Conservation (phyloP, 1,284 basidiomycete species). For the Wallemia ichthyophaga region DNA sequence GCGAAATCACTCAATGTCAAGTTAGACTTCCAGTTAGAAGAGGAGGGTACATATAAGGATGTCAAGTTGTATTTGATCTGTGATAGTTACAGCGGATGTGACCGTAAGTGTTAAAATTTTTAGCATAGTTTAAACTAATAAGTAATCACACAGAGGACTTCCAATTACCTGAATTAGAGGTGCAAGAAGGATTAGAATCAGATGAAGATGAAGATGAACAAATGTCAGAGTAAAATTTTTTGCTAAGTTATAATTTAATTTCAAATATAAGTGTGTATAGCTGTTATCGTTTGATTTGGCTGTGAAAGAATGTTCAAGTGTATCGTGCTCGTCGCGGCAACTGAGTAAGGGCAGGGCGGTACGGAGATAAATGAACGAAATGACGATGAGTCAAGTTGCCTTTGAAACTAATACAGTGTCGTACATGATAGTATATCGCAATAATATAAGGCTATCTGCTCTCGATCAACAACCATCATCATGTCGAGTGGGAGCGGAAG, state of each 20-base stretch:
- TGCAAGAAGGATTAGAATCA: constrained; percentile 10
- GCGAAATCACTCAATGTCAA: constrained; percentile 44
- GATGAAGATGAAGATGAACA: neutral
- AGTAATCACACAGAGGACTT: constrained; percentile 8
- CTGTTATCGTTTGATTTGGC: neutral
- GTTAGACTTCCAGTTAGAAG: constrained; percentile 59
- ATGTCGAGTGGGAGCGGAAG: neutral
- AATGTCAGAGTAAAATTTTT: neutral
- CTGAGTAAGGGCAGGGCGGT: too few relatives aligned
- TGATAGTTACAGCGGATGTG: constrained; percentile 46
- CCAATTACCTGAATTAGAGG: constrained; percentile 7
- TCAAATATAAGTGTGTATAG: neutral
- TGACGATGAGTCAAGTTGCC: too few relatives aligned
- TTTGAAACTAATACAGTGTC: too few relatives aligned
- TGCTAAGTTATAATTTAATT: neutral
- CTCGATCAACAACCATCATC: neutral
- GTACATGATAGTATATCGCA: too few relatives aligned
- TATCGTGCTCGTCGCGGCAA: too few relatives aligned
- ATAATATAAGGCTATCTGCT: neutral
- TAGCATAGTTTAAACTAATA: too few relatives aligned
- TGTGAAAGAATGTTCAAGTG: too few relatives aligned
- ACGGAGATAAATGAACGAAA: neutral
- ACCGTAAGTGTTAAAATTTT: neutral
- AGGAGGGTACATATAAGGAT: constrained; percentile 33
- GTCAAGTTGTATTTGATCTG: constrained; percentile 77